Conservation (phyloP, 371 early-diverging fungal species). For the Sporodiniella umbellata region DNA sequence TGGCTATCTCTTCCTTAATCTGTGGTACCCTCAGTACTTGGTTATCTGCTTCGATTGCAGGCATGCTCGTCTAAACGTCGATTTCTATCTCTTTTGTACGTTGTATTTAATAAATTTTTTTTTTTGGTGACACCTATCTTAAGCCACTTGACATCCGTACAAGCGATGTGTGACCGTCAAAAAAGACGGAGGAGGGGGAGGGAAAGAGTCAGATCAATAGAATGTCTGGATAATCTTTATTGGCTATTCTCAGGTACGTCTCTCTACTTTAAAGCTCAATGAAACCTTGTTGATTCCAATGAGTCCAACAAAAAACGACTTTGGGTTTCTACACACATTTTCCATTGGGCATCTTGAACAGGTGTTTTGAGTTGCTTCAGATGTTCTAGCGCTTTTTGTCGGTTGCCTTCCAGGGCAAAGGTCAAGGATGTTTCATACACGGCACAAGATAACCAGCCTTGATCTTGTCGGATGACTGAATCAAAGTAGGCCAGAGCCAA, state of each 20-base stretch:
- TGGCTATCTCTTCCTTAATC: constrained; percentile 73
- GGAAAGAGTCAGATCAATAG: too few relatives aligned
- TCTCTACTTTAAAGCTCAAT: too few relatives aligned
- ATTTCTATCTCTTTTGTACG: neutral
- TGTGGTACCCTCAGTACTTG: constrained; percentile 76
- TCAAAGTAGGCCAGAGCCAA: constrained; percentile 12
- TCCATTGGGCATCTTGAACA: constrained; percentile 24
- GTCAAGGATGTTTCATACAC: constrained; percentile 27
- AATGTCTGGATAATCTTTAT: too few relatives aligned
- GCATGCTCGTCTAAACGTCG: constrained; percentile 54
- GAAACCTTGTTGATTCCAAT: too few relatives aligned
- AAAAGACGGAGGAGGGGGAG: too few relatives aligned
- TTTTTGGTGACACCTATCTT: too few relatives aligned
- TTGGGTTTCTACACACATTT: constrained; percentile 9
- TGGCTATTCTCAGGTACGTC: too few relatives aligned
- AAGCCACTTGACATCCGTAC: too few relatives aligned
- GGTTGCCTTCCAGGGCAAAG: neutral
- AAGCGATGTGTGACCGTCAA: too few relatives aligned
- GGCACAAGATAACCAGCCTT: constrained; percentile 13
- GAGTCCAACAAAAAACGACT: too few relatives aligned
- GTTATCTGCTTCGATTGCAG: constrained; percentile 78
- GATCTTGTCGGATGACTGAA: neutral
- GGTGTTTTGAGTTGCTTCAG: constrained; percentile 11
- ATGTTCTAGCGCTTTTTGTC: constrained; percentile 3
- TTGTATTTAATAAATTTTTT: too few relatives aligned